phyloP scores from a whole-genome alignment of 2,329 filamentous ascomycete genomes.

The Ceratocystis destructans region DNA sequence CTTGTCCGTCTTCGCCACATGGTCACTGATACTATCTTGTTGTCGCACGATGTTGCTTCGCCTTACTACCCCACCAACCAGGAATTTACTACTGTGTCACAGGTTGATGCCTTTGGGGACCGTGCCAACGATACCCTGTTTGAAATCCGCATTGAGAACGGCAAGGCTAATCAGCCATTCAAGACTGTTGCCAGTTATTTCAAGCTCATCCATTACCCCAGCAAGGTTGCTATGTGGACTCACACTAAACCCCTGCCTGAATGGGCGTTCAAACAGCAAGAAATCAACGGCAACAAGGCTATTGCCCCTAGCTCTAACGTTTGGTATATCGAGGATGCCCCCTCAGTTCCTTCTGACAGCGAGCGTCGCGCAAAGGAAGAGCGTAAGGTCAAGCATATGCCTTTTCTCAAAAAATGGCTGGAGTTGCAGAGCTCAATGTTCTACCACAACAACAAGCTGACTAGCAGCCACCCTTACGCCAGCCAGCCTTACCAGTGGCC shows the following conservation, averaged over 20 bases:
- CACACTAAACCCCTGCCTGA: constrained; percentile 90
- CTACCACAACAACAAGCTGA: constrained; percentile 96
- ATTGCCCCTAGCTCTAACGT: constrained; percentile 77
- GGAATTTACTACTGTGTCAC: constrained; percentile 76
- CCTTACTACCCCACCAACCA: constrained; percentile 96
- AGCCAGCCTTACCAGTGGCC: constrained; percentile 96
- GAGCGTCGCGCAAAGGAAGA: constrained; percentile 61
- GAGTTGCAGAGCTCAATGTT: constrained; percentile 98
- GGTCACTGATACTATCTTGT: constrained; percentile 68
- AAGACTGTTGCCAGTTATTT: constrained; percentile 85
- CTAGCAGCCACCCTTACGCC: constrained; percentile 90
- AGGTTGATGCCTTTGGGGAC: constrained; percentile 56
- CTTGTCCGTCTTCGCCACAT: constrained; percentile 75
- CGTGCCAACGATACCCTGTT: constrained; percentile 85
- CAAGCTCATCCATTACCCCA: constrained; percentile 87
- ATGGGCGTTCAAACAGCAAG: constrained; percentile 93
- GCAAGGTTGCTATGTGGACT: constrained; percentile 98
- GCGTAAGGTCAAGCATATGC: constrained; percentile 65
- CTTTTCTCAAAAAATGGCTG: constrained; percentile 88
- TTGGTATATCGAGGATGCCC: constrained; percentile 85
- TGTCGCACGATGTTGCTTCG: constrained; percentile 94
- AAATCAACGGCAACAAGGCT: constrained; percentile 99
- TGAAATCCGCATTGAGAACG: constrained; percentile 78
- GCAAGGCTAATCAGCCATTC: constrained; percentile 69
- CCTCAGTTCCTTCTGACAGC: constrained; percentile 59